These are phyloP conservation scores for Trichosporon sp. DNA, from an alignment of 1,284 basidiomycete species.

Conservation along the genomic window DNA sequence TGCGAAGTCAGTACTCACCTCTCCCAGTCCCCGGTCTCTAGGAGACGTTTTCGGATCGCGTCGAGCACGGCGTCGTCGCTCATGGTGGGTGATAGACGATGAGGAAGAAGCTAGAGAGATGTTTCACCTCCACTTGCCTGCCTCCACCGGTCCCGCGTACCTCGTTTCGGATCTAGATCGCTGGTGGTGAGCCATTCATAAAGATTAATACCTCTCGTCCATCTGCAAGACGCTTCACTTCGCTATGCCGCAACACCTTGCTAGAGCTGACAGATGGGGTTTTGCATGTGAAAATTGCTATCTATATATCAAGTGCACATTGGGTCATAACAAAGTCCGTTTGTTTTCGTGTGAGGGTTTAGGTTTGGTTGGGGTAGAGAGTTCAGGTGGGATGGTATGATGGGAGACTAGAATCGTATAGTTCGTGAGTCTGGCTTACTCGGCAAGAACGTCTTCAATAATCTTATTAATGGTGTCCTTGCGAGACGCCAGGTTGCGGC, in stretches of 20 bases:
- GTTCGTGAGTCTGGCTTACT: conserved; percentile 5
- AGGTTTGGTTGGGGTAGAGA: background rate
- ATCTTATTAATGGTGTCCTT: conserved; percentile 58
- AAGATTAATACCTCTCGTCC: too few relatives aligned
- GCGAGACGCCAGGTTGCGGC: conserved; percentile 56
- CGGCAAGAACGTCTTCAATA: conserved; percentile 54
- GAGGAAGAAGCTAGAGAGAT: background rate
- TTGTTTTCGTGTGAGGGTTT: conserved; percentile 14
- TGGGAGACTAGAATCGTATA: background rate
- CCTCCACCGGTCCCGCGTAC: conserved; percentile 2
- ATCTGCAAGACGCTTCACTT: too few relatives aligned
- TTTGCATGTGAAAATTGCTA: conserved; percentile 18
- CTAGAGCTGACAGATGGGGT: conserved; percentile 16
- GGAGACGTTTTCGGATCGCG: conserved; percentile 43
- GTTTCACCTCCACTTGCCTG: conserved; percentile 10
- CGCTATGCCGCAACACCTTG: background rate
- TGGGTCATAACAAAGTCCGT: conserved; percentile 21
- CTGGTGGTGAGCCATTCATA: background rate
- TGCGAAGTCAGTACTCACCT: conserved; percentile 36
- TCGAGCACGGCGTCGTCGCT: conserved; percentile 44
- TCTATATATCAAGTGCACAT: conserved; percentile 20
- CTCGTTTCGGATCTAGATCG: background rate
- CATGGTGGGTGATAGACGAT: conserved; percentile 21
- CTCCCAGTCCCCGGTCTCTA: conserved; percentile 55
- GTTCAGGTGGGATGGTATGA: background rate